Conservation (phyloP, 495 filamentous ascomycete species). For the Parathielavia hyrcaniae region DNA sequence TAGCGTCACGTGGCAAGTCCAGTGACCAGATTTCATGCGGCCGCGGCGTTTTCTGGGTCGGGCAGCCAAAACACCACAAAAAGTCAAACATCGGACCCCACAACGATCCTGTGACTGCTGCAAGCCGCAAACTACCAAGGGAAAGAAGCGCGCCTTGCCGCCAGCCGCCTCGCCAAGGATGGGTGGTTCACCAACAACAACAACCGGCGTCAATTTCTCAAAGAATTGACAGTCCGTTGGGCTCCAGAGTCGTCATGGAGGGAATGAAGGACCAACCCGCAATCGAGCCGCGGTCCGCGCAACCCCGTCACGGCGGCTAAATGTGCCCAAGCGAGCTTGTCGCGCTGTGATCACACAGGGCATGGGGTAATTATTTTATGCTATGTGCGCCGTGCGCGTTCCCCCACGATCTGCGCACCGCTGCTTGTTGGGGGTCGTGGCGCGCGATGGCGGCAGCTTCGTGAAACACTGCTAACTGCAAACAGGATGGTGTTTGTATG, state of each 20-base stretch:
- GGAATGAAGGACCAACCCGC: too few relatives aligned
- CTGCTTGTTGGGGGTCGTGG: background rate
- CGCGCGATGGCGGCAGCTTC: background rate
- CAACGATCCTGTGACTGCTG: background rate
- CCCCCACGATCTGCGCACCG: too few relatives aligned
- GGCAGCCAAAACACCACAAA: background rate
- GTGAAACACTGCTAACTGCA: background rate
- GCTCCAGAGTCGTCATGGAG: too few relatives aligned
- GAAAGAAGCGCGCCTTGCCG: background rate
- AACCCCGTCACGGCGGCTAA: too few relatives aligned
- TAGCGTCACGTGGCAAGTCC: background rate
- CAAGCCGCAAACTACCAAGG: background rate
- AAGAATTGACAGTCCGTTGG: too few relatives aligned
- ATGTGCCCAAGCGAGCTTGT: too few relatives aligned
- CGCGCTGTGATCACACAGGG: too few relatives aligned
- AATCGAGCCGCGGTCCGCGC: too few relatives aligned
- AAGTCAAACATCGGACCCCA: background rate
- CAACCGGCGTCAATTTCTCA: too few relatives aligned
- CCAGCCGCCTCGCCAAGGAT: background rate
- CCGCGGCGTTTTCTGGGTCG: background rate
- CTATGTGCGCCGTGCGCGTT: too few relatives aligned
- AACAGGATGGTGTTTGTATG: background rate
- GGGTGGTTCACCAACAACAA: too few relatives aligned
- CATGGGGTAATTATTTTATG: too few relatives aligned
- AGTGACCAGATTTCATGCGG: slow-evolving; percentile 3